Evolutionary conservation across 768 basidiomycete species (phyloP).

Genomic region (Leccinum incarnatum): DNA sequence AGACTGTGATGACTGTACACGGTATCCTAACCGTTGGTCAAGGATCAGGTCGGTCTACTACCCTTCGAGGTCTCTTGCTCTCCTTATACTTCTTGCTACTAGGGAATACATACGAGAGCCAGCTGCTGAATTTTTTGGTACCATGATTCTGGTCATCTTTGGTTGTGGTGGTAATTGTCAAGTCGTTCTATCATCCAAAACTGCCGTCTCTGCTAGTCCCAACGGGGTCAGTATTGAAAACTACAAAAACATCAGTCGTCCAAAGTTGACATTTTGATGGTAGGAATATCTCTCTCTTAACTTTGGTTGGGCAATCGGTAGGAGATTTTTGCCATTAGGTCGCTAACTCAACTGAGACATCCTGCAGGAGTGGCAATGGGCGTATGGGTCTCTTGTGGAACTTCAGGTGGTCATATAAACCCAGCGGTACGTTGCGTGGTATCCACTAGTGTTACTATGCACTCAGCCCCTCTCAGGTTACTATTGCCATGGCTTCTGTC

Average conservation of each 20-base stretch:
- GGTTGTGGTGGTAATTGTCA: slow-evolving; percentile 60
- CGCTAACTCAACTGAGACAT: neutral
- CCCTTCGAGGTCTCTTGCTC: neutral
- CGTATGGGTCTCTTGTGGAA: slow-evolving; percentile 62
- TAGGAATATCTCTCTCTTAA: slow-evolving; percentile 27
- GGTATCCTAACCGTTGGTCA: slow-evolving; percentile 52
- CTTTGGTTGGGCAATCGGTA: slow-evolving; percentile 33
- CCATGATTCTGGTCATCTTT: slow-evolving; percentile 56
- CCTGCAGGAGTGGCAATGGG: slow-evolving; percentile 54
- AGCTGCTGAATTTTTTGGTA: slow-evolving; percentile 62
- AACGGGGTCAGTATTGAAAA: slow-evolving; percentile 50
- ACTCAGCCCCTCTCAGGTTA: slow-evolving; percentile 46
- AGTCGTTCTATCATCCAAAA: slow-evolving; percentile 46
- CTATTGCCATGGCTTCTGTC: slow-evolving; percentile 63
- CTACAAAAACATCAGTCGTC: neutral
- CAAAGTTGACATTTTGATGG: slow-evolving; percentile 3
- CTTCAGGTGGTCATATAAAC: slow-evolving; percentile 76
- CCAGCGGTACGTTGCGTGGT: slow-evolving; percentile 48
- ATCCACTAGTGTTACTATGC: neutral
- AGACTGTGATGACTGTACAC: slow-evolving; percentile 35
- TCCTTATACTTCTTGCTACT: slow-evolving; percentile 19
- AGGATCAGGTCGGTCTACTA: slow-evolving; percentile 43
- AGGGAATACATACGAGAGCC: slow-evolving; percentile 54
- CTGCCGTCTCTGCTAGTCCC: slow-evolving; percentile 42
- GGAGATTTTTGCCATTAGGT: neutral